Conservation (phyloP, 805 yeast genomes). For the Candida montana region DNA sequence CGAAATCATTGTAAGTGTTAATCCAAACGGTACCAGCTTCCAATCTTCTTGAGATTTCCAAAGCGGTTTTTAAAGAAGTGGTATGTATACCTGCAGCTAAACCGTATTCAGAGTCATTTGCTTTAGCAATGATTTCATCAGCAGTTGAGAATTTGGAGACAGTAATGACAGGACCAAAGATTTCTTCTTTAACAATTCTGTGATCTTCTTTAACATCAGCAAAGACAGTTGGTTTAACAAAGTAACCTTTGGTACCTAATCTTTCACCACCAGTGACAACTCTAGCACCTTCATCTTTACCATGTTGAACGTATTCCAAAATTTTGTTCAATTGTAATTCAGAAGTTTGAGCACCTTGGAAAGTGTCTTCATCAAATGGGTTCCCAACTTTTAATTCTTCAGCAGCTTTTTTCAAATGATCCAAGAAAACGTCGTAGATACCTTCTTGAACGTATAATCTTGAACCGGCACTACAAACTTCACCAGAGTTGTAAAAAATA, state of each 20-base stretch:
- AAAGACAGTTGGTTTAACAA: slow-evolving; percentile 11
- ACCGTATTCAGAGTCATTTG: slow-evolving; percentile 11
- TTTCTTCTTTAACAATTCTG: slow-evolving; percentile 13
- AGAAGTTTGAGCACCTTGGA: slow-evolving; percentile 15
- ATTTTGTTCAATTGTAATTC: slow-evolving; percentile 11
- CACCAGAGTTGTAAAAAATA: slow-evolving; percentile 14
- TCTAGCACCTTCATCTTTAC: slow-evolving; percentile 13
- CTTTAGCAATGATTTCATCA: slow-evolving; percentile 10
- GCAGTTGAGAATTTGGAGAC: slow-evolving; percentile 8
- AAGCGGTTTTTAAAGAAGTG: slow-evolving; percentile 10
- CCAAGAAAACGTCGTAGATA: slow-evolving; percentile 7
- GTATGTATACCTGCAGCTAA: slow-evolving; percentile 14
- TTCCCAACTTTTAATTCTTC: slow-evolving; percentile 12
- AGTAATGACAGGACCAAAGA: slow-evolving; percentile 13
- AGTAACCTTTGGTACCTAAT: slow-evolving; percentile 11
- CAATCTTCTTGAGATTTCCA: slow-evolving; percentile 9
- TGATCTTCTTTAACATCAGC: slow-evolving; percentile 12
- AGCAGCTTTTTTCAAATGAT: slow-evolving; percentile 10
- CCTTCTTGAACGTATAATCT: slow-evolving; percentile 13
- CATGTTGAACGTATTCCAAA: slow-evolving; percentile 9
- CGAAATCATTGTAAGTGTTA: slow-evolving; percentile 14
- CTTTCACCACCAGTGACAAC: slow-evolving; percentile 14
- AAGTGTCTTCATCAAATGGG: slow-evolving; percentile 12
- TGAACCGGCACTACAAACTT: slow-evolving; percentile 13
- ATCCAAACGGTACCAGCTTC: slow-evolving; percentile 15